Evolutionary conservation across 805 yeast genomes (phyloP).

Genomic region (Saccharomycopsis oosterbeekiorum): DNA sequence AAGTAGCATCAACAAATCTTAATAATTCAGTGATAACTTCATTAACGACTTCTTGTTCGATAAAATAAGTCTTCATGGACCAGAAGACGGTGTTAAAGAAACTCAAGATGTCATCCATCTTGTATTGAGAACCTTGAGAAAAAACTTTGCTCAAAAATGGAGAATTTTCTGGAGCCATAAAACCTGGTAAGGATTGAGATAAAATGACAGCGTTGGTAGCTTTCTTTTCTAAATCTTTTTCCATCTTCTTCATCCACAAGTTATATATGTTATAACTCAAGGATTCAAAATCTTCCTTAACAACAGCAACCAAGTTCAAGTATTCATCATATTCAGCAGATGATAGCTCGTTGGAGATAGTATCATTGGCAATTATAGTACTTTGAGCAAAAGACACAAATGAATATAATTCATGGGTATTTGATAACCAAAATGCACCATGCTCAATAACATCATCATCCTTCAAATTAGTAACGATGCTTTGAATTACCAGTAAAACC

Average conservation of each 20-base stretch:
- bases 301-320: slow-evolving; percentile 77
- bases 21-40: slow-evolving; percentile 78
- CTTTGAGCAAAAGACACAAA: slow-evolving; percentile 90
- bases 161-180: slow-evolving; percentile 71
- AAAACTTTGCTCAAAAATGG: slow-evolving; percentile 81
- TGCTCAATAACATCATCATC: slow-evolving; percentile 83
- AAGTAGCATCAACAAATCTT: slow-evolving; percentile 79
- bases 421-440: slow-evolving; percentile 96
- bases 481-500: slow-evolving; percentile 79
- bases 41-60: slow-evolving; percentile 75
- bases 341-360: slow-evolving; percentile 73
- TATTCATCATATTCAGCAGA: slow-evolving; percentile 87
- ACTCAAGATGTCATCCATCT: slow-evolving; percentile 90
- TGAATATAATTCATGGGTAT: slow-evolving; percentile 89
- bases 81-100: slow-evolving; percentile 85
- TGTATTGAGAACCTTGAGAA: slow-evolving; percentile 58
- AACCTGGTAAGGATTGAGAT: slow-evolving; percentile 93
- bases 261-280: slow-evolving; percentile 89
- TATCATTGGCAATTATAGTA: slow-evolving; percentile 79
- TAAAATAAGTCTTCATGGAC: slow-evolving; percentile 85
- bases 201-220: slow-evolving; percentile 91
- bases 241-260: slow-evolving; percentile 94
- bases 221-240: slow-evolving; percentile 80
- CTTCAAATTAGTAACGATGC: slow-evolving; percentile 63
- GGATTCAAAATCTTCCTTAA: slow-evolving; percentile 88